phyloP scores from a whole-genome alignment of 2,329 filamentous ascomycete genomes.

The Neonectria sp. region DNA sequence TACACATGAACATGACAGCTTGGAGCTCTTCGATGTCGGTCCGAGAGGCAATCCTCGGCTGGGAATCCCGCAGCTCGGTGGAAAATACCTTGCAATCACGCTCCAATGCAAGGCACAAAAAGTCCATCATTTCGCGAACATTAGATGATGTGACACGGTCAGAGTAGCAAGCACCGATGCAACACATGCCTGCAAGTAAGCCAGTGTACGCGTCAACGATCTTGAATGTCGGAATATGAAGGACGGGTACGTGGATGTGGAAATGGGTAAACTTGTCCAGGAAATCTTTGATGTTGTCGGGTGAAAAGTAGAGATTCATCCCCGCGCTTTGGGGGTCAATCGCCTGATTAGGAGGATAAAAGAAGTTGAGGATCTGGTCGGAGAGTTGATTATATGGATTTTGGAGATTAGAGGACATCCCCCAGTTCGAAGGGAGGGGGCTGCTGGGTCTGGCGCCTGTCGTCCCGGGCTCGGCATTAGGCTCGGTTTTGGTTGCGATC shows the following conservation, averaged over 20 bases:
- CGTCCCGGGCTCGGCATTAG: constrained; percentile 68
- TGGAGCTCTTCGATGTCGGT: constrained; percentile 77
- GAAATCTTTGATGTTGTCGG: constrained; percentile 79
- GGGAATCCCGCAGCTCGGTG: constrained; percentile 37
- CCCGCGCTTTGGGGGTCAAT: constrained; percentile 69
- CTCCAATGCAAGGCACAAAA: constrained; percentile 71
- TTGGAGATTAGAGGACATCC: constrained; percentile 61
- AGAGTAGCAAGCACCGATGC: constrained; percentile 82
- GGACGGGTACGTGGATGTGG: constrained; percentile 80
- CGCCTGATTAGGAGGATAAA: constrained; percentile 63
- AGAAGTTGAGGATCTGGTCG: constrained; percentile 70
- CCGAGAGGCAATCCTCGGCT: constrained; percentile 48
- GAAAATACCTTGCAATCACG: constrained; percentile 65
- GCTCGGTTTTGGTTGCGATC: constrained; percentile 79
- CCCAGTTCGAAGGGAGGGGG: constrained; percentile 64
- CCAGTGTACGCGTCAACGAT: constrained; percentile 76
- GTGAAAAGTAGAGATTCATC: constrained; percentile 74
- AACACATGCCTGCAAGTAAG: constrained; percentile 79
- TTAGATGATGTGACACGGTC: constrained; percentile 71
- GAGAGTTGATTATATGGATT: constrained; percentile 69
- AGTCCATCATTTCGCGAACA: constrained; percentile 78
- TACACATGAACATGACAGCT: constrained; percentile 73
- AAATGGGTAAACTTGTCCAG: constrained; percentile 80
- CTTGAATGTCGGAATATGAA: constrained; percentile 81
- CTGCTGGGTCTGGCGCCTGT: constrained; percentile 62